Evolutionary conservation across 163 green algal species (phyloP), one percentile per base, ranked within the genome.

Genomic region (Scenedesmus sp.): DNA sequence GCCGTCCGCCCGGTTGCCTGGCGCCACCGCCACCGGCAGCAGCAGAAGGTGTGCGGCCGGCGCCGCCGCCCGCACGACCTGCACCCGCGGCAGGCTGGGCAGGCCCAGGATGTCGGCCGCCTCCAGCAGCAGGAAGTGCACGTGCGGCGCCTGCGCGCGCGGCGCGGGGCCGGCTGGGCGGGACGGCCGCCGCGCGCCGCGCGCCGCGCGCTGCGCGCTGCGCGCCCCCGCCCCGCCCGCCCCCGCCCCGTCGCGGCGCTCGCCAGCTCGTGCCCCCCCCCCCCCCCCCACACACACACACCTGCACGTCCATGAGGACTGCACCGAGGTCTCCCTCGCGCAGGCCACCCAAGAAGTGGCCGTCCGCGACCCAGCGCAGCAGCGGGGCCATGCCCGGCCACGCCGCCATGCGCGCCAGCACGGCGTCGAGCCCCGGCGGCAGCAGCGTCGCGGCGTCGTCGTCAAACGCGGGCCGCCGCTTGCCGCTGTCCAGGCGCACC

Each of bases 91-190:
- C 18, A 66, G 42, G 0, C 48, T 62, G 29, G 58, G 50, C 48
- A 81, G 63, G 11, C 62, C 33, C 9, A 81, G 51, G 17, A 81
- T 74, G 74, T 81, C 74, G 13, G 60, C 50, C 15, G 74, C 63
- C 42, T 81, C 74, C n/a, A 75, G 62, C 63, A 81, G 29, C 51
- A 81, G 50, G 29, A 81, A 74, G 51, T 81, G 63, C 15, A 81
- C 33, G 29, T 81, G 62, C 9, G 74, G 74, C 2, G 74, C 74
- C 74, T 81, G 73, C 34, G 45, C n/a, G n/a, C n/a, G n/a, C n/a
- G n/a, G n/a, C n/a, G n/a, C n/a, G n/a, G n/a, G n/a, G n/a, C n/a
- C n/a, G n/a, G n/a, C n/a, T n/a, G n/a, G n/a, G n/a, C n/a, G n/a
- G n/a, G n/a, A n/a, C n/a, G n/a, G n/a, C n/a, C n/a, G n/a, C n/a